Conservation (phyloP, 352 stramenopile genomes). For the Phytophthora litchii region DNA sequence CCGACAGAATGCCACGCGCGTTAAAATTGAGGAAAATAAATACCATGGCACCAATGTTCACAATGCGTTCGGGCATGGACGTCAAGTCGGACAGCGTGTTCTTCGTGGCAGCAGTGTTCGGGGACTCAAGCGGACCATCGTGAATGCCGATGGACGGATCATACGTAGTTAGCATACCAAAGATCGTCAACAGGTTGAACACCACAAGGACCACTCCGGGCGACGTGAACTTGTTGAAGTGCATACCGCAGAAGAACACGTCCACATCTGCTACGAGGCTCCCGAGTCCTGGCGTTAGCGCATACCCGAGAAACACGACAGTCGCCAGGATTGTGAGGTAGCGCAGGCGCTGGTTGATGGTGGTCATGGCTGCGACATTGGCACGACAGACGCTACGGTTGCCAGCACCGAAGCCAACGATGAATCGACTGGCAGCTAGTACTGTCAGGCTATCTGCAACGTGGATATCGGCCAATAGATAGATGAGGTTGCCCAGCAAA, state of each 20-base stretch:
- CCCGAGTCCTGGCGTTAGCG: conserved; percentile 71
- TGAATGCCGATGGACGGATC: conserved; percentile 59
- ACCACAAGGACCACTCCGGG: conserved; percentile 65
- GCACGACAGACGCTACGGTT: conserved; percentile 82
- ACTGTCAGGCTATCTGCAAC: conserved; percentile 59
- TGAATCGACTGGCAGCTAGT: conserved; percentile 65
- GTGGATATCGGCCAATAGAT: conserved; percentile 67
- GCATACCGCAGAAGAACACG: conserved; percentile 58
- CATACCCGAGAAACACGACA: conserved; percentile 80
- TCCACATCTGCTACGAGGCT: conserved; percentile 70
- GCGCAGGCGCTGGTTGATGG: conserved; percentile 72
- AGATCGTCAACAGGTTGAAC: conserved; percentile 70
- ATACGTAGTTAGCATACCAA: conserved; percentile 66
- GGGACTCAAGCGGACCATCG: conserved; percentile 63
- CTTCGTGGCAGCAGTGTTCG: conserved; percentile 35
- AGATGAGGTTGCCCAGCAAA: conserved; percentile 78
- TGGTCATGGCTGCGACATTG: conserved; percentile 73
- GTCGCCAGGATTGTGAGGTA: conserved; percentile 78
- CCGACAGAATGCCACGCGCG: conserved; percentile 74
- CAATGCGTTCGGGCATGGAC: conserved; percentile 63
- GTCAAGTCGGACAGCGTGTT: conserved; percentile 63
- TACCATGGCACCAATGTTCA: conserved; percentile 73
- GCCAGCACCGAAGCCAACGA: conserved; percentile 79
- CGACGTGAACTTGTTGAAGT: conserved; percentile 81
- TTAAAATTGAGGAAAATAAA: conserved; percentile 88